These are phyloP conservation scores for Entomophthora muscae DNA, from an alignment of 371 early-diverging fungal species.

Conservation along the genomic window DNA sequence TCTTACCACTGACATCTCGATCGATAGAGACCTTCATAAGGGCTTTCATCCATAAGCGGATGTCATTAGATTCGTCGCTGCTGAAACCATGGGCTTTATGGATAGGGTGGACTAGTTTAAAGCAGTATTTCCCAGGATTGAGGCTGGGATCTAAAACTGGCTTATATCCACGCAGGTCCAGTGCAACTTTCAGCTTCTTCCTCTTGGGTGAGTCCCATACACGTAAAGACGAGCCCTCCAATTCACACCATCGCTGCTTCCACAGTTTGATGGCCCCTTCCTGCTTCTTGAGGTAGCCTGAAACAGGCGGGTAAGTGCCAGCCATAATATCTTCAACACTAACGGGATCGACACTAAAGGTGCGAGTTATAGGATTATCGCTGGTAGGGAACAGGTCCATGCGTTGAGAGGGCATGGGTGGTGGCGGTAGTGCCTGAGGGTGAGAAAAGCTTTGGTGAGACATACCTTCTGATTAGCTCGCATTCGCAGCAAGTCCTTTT, in stretches of 20 bases:
- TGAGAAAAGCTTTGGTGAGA: neutral
- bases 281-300: slow-evolving; percentile 36
- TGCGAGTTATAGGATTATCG: neutral
- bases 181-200: slow-evolving; percentile 28
- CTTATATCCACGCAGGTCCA: slow-evolving; percentile 29
- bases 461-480: neutral
- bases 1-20: slow-evolving; percentile 26
- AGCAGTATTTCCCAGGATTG: slow-evolving; percentile 37
- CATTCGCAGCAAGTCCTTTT: neutral
- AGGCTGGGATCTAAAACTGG: slow-evolving; percentile 34
- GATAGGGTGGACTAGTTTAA: slow-evolving; percentile 36
- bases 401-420: neutral
- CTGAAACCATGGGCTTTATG: slow-evolving; percentile 38
- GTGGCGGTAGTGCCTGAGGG: neutral
- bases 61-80: slow-evolving; percentile 24
- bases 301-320: neutral
- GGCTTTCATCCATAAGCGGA: slow-evolving; percentile 33
- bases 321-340: neutral
- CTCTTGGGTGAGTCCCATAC: slow-evolving; percentile 44
- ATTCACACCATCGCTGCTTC: slow-evolving; percentile 49
- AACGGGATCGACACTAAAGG: neutral
- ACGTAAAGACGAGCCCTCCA: slow-evolving; percentile 37
- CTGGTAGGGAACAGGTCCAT: slow-evolving; percentile 10
- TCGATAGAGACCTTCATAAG: slow-evolving; percentile 47
- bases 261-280: slow-evolving; percentile 41